phyloP scores from a whole-genome alignment of 345 rosid genomes.

The Bruguiera sexangula region DNA sequence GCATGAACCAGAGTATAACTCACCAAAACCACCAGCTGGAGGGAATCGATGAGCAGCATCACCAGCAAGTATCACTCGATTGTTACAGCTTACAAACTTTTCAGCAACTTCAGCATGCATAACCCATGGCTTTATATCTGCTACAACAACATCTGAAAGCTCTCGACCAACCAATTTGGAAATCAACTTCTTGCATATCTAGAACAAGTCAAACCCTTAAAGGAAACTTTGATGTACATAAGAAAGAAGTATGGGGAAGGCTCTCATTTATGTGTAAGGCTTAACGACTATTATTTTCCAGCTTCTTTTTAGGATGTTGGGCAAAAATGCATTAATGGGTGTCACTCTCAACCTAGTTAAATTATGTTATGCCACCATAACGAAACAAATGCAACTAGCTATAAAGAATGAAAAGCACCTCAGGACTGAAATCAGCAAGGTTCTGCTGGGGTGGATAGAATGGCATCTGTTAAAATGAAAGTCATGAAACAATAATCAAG shows the following conservation, averaged over 20 bases:
- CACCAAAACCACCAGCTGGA: conserved; percentile 98
- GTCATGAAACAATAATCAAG: conserved; percentile 17
- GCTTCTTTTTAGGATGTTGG: not conserved
- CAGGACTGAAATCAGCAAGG: conserved; percentile 61
- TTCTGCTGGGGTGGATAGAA: conserved; percentile 94
- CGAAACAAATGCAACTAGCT: not conserved
- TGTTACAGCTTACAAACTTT: conserved; percentile 53
- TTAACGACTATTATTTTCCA: not conserved
- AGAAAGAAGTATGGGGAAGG: conserved; percentile 8
- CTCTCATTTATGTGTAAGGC: no score
- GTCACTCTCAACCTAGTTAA: conserved; percentile 1
- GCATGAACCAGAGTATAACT: conserved; percentile 20
- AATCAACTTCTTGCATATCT: conserved; percentile 83
- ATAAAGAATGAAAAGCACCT: conserved; percentile 44
- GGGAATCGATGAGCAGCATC: conserved; percentile 98
- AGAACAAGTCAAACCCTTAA: conserved; percentile 44
- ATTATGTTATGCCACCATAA: not conserved
- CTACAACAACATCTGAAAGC: conserved; percentile 70
- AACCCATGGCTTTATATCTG: conserved; percentile 91
- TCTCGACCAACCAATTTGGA: conserved; percentile 77
- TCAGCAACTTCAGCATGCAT: conserved; percentile 99
- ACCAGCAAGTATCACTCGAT: conserved; percentile 72
- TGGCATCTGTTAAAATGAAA: conserved; percentile 46
- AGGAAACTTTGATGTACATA: conserved; percentile 22
- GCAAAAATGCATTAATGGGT: not conserved